Evolutionary conservation across 164 flowering plant genomes (phyloP).

Genomic region (Vitis rupestris): DNA sequence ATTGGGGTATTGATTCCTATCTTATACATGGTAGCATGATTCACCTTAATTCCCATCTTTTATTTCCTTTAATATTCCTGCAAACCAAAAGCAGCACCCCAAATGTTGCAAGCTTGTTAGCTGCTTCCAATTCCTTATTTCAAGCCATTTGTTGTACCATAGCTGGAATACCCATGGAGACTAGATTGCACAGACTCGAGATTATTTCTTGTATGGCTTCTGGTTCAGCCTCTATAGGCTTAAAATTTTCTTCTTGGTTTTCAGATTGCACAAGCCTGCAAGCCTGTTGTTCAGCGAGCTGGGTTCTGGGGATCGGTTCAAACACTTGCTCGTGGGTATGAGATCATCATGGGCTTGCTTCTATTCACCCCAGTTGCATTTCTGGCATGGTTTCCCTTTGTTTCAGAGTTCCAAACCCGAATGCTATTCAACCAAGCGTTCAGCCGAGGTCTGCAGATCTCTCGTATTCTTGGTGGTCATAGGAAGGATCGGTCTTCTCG

Average conservation of each 20-base stretch:
- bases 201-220: not conserved
- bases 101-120: too few relatives aligned
- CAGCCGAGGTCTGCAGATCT: slow-evolving; percentile 97
- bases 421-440: slow-evolving; percentile 99
- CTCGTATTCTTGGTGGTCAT: slow-evolving; percentile 96
- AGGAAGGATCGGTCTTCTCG: slow-evolving; percentile 73
- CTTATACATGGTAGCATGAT: too few relatives aligned
- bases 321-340: slow-evolving; percentile 92
- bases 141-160: too few relatives aligned
- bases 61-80: too few relatives aligned
- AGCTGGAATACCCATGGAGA: too few relatives aligned
- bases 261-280: slow-evolving; percentile 95
- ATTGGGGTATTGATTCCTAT: too few relatives aligned
- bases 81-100: too few relatives aligned
- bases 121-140: too few relatives aligned
- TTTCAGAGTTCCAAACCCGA: slow-evolving; percentile 92
- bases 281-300: slow-evolving; percentile 47
- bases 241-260: not conserved
- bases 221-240: not conserved
- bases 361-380: slow-evolving; percentile 93
- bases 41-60: too few relatives aligned
- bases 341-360: slow-evolving; percentile 85
- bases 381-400: slow-evolving; percentile 96
- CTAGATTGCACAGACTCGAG: too few relatives aligned
- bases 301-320: slow-evolving; percentile 87